A percentile compares a stretch with the other conserved stretches of the same genome.
These are phyloP conservation scores for Marasmius tenuissimus DNA, from an alignment of 1,284 basidiomycete species.

Conservation along the genomic window DNA sequence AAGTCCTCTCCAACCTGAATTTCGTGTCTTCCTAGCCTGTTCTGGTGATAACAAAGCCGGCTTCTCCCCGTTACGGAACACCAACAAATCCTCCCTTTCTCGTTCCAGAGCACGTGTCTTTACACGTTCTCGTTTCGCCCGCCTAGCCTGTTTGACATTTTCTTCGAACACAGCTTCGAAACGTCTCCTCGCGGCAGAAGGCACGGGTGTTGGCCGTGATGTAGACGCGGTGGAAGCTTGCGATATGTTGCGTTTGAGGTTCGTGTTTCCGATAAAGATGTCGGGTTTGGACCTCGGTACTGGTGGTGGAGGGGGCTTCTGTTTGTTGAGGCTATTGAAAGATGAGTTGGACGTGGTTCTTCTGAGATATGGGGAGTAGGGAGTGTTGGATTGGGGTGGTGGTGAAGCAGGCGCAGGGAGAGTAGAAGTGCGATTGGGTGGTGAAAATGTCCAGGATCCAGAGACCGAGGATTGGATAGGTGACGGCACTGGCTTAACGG, in stretches of 20 bases:
- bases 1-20: constrained; percentile 75
- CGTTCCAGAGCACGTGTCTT: constrained; percentile 18
- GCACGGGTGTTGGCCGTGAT: constrained; percentile 64
- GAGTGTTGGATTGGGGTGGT: not conserved
- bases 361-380: not conserved
- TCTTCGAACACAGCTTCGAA: constrained; percentile 67
- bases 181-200: constrained; percentile 56
- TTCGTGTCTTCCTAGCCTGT: constrained; percentile 44
- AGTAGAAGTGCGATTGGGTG: not conserved
- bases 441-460: not conserved
- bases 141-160: constrained; percentile 52
- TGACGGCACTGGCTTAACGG: not conserved
- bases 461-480: not conserved
- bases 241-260: constrained; percentile 19
- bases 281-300: not conserved
- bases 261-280: constrained; percentile 7
- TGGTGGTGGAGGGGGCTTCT: not conserved
- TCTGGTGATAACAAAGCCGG: constrained; percentile 36
- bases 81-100: not conserved
- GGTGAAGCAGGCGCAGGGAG: not conserved
- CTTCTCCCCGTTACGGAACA: constrained; percentile 18
- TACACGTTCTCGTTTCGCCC: constrained; percentile 29
- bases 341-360: not conserved
- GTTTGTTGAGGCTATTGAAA: not conserved
- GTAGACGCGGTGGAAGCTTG: constrained; percentile 8